Conservation (phyloP, 2,329 filamentous ascomycete species). For the Alternaria atra region DNA sequence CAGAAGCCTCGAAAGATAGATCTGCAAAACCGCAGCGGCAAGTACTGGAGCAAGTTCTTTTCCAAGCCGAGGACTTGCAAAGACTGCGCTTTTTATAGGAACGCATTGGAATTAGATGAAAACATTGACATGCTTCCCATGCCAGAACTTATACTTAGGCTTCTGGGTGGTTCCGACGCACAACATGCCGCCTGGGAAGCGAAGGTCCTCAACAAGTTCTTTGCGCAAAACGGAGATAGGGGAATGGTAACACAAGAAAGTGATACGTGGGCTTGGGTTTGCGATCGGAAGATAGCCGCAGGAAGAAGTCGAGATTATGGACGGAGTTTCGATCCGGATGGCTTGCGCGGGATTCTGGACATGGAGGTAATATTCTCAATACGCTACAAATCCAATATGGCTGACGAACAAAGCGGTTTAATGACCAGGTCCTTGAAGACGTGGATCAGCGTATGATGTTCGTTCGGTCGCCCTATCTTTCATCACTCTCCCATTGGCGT, state of each 20-base stretch:
- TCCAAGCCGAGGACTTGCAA: background rate
- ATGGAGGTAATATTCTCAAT: no score
- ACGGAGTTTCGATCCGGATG: background rate
- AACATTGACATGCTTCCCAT: background rate
- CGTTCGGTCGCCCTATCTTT: no score
- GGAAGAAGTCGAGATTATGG: background rate
- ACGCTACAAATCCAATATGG: no score
- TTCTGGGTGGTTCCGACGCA: background rate
- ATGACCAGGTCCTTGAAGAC: constrained; percentile 4
- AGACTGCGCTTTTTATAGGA: background rate
- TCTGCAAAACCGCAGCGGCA: background rate
- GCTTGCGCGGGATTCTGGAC: background rate
- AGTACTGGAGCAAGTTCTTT: background rate
- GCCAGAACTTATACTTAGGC: background rate
- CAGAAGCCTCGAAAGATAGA: no score
- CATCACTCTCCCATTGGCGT: no score
- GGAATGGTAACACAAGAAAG: background rate
- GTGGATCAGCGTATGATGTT: constrained; percentile 19
- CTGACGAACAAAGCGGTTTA: no score
- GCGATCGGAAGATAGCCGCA: constrained; percentile 3
- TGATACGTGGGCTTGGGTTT: constrained; percentile 11
- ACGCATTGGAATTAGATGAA: background rate
- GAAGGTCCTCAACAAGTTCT: background rate
- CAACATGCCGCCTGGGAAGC: background rate
- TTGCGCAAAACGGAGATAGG: background rate